Conservation (phyloP, 148 eudicot genomes). For the Talinum fruticosum region DNA sequence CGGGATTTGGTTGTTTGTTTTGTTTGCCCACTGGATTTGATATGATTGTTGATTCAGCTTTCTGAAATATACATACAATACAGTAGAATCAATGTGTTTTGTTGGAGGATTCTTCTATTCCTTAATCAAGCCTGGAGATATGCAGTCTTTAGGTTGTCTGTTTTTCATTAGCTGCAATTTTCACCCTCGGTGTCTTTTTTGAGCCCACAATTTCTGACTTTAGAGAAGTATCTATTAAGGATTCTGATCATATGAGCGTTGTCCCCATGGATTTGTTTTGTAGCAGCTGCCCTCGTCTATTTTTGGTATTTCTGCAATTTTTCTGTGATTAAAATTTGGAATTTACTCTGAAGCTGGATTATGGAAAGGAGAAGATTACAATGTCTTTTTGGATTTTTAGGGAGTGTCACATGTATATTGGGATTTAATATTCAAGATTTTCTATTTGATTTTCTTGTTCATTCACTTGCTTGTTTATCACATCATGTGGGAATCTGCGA, state of each 20-base stretch:
- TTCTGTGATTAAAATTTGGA: conserved; percentile 17
- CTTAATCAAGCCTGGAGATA: neutral
- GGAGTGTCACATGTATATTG: neutral
- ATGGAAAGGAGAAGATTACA: neutral
- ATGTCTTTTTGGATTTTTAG: conserved; percentile 1
- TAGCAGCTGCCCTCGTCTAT: neutral
- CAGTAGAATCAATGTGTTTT: neutral
- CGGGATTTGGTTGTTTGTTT: conserved; percentile 18
- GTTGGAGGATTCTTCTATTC: conserved; percentile 17
- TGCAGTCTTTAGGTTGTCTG: conserved; percentile 14
- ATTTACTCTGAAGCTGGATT: neutral
- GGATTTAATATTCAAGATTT: neutral
- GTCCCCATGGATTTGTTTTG: neutral
- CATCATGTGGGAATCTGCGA: neutral
- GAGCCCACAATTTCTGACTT: conserved; percentile 26
- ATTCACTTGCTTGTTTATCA: neutral
- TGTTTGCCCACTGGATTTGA: neutral
- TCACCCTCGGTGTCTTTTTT: neutral
- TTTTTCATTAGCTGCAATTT: conserved; percentile 10
- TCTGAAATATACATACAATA: neutral
- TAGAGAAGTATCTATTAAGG: neutral
- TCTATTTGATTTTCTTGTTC: neutral
- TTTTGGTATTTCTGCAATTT: conserved; percentile 7
- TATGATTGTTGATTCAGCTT: neutral
- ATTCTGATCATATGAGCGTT: conserved; percentile 5